A percentile compares a stretch with the other conserved stretches of the same genome.
These are phyloP conservation scores for Lathyrus tuberosus DNA, from an alignment of 306 rosid species.

Conservation along the genomic window DNA sequence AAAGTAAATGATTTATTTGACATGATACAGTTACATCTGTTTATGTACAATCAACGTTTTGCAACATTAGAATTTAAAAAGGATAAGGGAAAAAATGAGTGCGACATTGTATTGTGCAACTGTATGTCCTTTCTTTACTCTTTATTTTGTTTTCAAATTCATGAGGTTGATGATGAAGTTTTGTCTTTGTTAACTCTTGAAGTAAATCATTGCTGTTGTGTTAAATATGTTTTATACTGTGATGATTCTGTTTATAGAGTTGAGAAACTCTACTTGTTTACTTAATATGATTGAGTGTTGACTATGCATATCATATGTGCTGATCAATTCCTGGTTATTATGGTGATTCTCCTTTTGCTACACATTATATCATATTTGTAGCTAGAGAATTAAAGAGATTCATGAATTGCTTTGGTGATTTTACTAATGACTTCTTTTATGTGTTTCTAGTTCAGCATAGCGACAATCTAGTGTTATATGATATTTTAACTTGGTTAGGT, in stretches of 20 bases:
- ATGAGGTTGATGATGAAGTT: no score
- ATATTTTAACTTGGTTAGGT: no score
- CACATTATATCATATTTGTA: no score
- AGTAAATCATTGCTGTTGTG: neutral
- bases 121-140: no score
- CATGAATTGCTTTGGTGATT: no score
- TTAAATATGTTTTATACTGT: neutral
- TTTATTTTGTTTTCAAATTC: no score
- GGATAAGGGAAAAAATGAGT: neutral
- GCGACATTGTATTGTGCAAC: conserved; percentile 2
- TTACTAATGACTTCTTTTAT: no score
- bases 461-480: no score
- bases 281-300: neutral
- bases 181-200: no score
- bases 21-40: conserved; percentile 8
- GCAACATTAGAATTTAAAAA: conserved; percentile 1
- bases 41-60: conserved; percentile 29
- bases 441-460: no score
- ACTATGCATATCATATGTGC: neutral
- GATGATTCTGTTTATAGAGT: neutral
- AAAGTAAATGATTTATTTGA: neutral
- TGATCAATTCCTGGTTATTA: no score
- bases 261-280: neutral
- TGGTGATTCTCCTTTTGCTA: fast-evolving
- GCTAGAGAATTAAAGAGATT: no score